phyloP scores from a whole-genome alignment of 2,329 filamentous ascomycete species.

The Fusarium hainanense region DNA sequence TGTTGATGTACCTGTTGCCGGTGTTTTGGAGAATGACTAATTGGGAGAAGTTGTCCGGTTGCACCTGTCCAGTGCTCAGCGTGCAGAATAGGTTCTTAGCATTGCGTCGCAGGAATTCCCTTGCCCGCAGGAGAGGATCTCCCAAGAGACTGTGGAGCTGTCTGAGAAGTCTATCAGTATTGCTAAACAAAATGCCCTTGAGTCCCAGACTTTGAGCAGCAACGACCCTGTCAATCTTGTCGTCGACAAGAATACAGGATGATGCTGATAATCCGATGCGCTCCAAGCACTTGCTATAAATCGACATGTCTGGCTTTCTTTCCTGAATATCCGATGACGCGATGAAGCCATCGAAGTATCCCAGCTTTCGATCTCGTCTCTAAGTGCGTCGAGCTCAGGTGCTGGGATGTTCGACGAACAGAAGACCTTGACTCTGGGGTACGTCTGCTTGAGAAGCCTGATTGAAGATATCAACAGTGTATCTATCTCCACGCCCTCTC shows the following conservation, averaged over 20 bases:
- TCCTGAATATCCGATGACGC: not conserved
- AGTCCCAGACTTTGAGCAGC: not conserved
- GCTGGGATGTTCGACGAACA: conserved; percentile 7
- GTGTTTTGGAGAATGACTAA: conserved; percentile 2
- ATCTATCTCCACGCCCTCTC: not conserved
- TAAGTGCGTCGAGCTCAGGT: not conserved
- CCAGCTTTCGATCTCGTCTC: not conserved
- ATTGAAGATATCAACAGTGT: not conserved
- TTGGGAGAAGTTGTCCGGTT: conserved; percentile 13
- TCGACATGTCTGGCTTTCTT: conserved; percentile 2
- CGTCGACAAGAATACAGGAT: conserved; percentile 10
- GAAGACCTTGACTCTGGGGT: not conserved
- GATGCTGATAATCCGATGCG: not conserved
- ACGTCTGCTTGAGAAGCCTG: not conserved
- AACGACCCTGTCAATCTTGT: not conserved
- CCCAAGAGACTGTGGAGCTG: not conserved
- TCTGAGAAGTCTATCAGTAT: not conserved
- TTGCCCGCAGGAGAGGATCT: conserved; percentile 2
- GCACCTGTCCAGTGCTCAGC: not conserved
- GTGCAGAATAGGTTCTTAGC: conserved; percentile 8
- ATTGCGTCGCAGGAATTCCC: not conserved
- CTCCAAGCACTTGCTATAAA: not conserved
- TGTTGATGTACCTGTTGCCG: not conserved
- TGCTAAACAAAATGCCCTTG: not conserved
- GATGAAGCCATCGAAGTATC: not conserved